phyloP scores from a whole-genome alignment of 805 yeast species.

The Priceomyces carsonii region DNA sequence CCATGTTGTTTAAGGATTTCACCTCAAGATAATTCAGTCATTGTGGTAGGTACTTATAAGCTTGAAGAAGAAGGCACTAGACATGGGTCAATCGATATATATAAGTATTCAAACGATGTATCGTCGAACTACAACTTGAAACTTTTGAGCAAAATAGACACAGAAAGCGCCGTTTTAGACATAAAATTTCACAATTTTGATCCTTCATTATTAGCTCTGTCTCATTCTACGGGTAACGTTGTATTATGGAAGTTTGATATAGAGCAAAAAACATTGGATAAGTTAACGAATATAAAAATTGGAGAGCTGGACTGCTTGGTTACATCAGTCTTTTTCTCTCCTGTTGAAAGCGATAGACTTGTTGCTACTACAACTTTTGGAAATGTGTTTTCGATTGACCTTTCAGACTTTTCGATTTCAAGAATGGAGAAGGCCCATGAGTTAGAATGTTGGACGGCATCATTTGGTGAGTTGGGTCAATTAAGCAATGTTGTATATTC shows the following conservation, averaged over 20 bases:
- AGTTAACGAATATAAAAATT: slow-evolving; percentile 32
- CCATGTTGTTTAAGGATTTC: slow-evolving; percentile 79
- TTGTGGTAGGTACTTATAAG: slow-evolving; percentile 80
- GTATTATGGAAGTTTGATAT: slow-evolving; percentile 55
- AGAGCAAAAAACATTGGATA: slow-evolving; percentile 18
- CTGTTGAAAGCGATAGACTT: slow-evolving; percentile 35
- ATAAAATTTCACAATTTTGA: slow-evolving; percentile 65
- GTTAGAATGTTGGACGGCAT: slow-evolving; percentile 88
- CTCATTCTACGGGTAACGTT: slow-evolving; percentile 81
- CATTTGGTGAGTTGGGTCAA: slow-evolving; percentile 59
- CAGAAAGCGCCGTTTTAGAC: slow-evolving; percentile 74
- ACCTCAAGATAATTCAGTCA: slow-evolving; percentile 45
- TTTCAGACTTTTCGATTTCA: slow-evolving; percentile 13
- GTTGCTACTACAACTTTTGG: slow-evolving; percentile 73
- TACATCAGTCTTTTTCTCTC: slow-evolving; percentile 65
- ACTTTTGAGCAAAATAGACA: slow-evolving; percentile 22
- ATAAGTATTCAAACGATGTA: slow-evolving; percentile 21
- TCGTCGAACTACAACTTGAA: too few relatives aligned
- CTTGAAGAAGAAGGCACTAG: slow-evolving; percentile 59
- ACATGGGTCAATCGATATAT: slow-evolving; percentile 59
- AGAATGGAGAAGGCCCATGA: slow-evolving; percentile 51
- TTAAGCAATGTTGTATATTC: slow-evolving; percentile 63
- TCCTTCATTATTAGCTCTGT: slow-evolving; percentile 50
- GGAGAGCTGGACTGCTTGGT: slow-evolving; percentile 53
- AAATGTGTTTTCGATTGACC: slow-evolving; percentile 45